Evolutionary conservation across 2,329 filamentous ascomycete species (phyloP).

Genomic region (Aspergillus cejpii): DNA sequence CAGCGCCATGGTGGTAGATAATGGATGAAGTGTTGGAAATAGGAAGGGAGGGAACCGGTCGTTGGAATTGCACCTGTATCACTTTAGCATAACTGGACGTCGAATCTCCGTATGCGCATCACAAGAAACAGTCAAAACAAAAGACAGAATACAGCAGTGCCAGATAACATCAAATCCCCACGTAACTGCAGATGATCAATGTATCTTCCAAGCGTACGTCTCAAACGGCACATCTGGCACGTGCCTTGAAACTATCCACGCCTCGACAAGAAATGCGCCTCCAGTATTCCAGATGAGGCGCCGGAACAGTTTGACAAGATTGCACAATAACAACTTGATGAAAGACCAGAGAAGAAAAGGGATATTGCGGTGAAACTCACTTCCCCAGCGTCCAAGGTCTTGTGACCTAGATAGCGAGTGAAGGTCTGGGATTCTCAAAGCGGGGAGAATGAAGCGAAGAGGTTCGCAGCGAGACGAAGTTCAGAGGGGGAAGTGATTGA

Average conservation of each 20-base stretch:
- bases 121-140: not conserved
- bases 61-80: not conserved
- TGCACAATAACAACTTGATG: not conserved
- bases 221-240: not conserved
- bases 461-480: too few relatives aligned
- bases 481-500: too few relatives aligned
- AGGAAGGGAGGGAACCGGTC: not conserved
- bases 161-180: too few relatives aligned
- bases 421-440: not conserved
- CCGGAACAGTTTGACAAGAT: not conserved
- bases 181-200: too few relatives aligned
- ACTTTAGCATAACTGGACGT: not conserved
- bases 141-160: not conserved
- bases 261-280: not conserved
- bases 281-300: not conserved
- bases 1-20: slow-evolving; percentile 45
- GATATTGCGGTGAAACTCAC: not conserved
- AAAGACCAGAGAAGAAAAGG: not conserved
- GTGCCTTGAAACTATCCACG: not conserved
- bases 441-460: too few relatives aligned
- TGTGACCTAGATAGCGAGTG: not conserved
- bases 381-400: not conserved
- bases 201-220: not conserved
- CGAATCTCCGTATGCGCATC: not conserved
- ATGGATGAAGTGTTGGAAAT: not conserved